Percentiles rank a stretch among this genome's conserved stretches.
phyloP scores from a whole-genome alignment of 495 filamentous ascomycete species.

The Lentithecium fluviatile region DNA sequence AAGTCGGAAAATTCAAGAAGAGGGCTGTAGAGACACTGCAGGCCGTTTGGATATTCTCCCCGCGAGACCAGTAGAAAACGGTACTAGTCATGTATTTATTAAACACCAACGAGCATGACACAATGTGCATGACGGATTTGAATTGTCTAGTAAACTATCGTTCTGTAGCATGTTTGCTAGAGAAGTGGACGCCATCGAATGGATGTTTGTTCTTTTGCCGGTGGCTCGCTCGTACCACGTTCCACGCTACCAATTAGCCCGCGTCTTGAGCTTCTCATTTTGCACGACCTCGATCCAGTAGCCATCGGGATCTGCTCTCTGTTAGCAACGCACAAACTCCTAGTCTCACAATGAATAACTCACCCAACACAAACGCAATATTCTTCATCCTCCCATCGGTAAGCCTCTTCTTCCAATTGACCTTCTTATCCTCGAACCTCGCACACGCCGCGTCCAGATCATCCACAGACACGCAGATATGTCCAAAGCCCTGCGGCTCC shows the following conservation, averaged over 20 bases:
- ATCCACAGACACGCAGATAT: constrained; percentile 88
- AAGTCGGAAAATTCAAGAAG: too few relatives aligned
- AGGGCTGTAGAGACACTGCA: too few relatives aligned
- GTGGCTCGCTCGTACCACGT: too few relatives aligned
- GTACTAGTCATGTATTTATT: too few relatives aligned
- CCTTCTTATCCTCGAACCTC: constrained; percentile 75
- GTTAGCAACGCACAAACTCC: constrained; percentile 3
- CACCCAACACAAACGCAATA: constrained; percentile 78
- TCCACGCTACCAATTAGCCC: constrained; percentile 49
- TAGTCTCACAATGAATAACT: constrained; percentile 14
- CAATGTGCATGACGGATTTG: too few relatives aligned
- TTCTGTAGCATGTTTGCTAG: too few relatives aligned
- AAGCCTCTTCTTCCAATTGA: constrained; percentile 92
- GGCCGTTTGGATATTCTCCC: too few relatives aligned
- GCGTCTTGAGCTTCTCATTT: constrained; percentile 59
- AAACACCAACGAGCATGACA: too few relatives aligned
- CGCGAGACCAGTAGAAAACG: too few relatives aligned
- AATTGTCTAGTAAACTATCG: too few relatives aligned
- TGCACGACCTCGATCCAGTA: constrained; percentile 94
- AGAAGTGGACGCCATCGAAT: too few relatives aligned
- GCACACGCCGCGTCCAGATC: constrained; percentile 80
- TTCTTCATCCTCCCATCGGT: constrained; percentile 91
- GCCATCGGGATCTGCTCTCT: constrained; percentile 70
- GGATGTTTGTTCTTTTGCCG: too few relatives aligned
- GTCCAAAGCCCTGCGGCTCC: constrained; percentile 90